Percentiles rank a stretch among this genome's conserved stretches.
phyloP scores from a whole-genome alignment of 2,329 filamentous ascomycete species.

The Ascochyta pisi region DNA sequence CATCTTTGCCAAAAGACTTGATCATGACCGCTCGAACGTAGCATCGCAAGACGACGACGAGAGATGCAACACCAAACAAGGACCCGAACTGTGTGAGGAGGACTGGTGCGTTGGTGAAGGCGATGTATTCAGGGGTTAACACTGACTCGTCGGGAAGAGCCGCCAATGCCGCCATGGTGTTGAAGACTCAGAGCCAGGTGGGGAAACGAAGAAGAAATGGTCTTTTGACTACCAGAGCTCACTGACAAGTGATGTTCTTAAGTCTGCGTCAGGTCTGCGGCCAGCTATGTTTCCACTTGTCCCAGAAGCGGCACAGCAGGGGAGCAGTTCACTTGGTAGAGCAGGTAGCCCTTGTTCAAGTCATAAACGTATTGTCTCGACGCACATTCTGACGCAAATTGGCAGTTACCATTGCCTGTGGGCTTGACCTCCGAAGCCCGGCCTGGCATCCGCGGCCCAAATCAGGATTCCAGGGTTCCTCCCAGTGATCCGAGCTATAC shows the following conservation, averaged over 20 bases:
- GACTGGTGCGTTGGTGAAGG: conserved; percentile 46
- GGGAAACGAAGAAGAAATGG: neutral
- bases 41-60: conserved; percentile 51
- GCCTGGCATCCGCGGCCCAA: neutral
- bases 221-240: conserved; percentile 2
- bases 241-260: conserved; percentile 6
- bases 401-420: neutral
- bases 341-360: neutral
- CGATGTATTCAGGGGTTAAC: conserved; percentile 40
- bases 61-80: conserved; percentile 48
- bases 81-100: conserved; percentile 53
- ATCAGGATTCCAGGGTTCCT: neutral
- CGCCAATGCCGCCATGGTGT: conserved; percentile 3
- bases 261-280: neutral
- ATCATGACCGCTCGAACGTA: conserved; percentile 59
- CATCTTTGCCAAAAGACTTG: conserved; percentile 58
- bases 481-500: neutral
- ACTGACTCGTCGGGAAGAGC: conserved; percentile 1
- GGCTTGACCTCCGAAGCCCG: neutral
- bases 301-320: conserved; percentile 8
- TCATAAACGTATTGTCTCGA: neutral
- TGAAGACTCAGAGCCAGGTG: neutral
- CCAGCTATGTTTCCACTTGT: neutral
- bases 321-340: neutral
- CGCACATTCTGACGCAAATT: conserved; percentile 5